Conservation (phyloP, 163 green algal genomes). For the Trebouxia gelatinosa region DNA sequence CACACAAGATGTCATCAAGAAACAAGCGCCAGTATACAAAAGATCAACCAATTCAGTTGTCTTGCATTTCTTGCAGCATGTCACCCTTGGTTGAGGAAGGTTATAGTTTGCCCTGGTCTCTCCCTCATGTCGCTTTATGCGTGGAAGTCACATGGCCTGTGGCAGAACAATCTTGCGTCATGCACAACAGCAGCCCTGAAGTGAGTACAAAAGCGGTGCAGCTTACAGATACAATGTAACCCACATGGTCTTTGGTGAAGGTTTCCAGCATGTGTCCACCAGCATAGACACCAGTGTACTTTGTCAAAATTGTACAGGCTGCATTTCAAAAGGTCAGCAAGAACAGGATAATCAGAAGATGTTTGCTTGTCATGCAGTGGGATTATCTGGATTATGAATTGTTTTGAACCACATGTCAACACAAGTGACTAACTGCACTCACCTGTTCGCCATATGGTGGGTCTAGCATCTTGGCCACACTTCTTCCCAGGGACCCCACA, state of each 20-base stretch:
- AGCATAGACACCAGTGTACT: background rate
- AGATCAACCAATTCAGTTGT: background rate
- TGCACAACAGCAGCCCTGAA: too few relatives aligned
- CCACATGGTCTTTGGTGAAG: too few relatives aligned
- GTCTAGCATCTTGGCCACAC: constrained; percentile 59
- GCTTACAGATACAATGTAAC: too few relatives aligned
- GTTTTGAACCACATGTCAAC: background rate
- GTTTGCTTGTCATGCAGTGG: background rate
- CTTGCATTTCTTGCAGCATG: too few relatives aligned
- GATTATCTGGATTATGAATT: background rate
- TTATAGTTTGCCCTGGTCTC: too few relatives aligned
- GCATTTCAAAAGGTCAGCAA: background rate
- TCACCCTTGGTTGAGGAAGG: too few relatives aligned
- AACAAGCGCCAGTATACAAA: background rate
- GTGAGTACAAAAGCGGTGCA: too few relatives aligned
- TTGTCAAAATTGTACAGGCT: background rate
- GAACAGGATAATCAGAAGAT: background rate
- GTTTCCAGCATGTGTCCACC: background rate
- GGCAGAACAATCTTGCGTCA: too few relatives aligned
- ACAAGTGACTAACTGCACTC: background rate
- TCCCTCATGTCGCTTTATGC: too few relatives aligned
- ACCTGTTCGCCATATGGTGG: constrained; percentile 51
- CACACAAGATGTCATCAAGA: background rate
- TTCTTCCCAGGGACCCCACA: constrained; percentile 59
- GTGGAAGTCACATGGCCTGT: too few relatives aligned